Conservation (phyloP, 371 early-diverging fungal species). For the Sanchytrium tribonematis region DNA sequence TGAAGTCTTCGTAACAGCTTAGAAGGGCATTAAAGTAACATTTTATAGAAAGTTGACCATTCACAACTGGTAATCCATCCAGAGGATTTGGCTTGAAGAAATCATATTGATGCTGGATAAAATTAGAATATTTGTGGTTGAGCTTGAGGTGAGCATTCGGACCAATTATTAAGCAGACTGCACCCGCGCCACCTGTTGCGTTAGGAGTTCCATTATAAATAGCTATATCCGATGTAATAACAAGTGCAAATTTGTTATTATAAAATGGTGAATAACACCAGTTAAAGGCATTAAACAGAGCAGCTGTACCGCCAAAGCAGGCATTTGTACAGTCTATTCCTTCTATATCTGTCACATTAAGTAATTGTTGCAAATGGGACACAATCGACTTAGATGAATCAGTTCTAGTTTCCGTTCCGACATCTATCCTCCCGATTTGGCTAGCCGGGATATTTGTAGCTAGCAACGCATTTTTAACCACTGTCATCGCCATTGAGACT, state of each 20-base stretch:
- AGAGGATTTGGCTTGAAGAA: conserved; percentile 90
- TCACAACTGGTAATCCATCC: conserved; percentile 81
- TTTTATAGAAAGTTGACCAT: conserved; percentile 57
- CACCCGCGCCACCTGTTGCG: conserved; percentile 86
- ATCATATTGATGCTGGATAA: conserved; percentile 89
- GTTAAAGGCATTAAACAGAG: conserved; percentile 78
- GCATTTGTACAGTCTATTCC: conserved; percentile 93
- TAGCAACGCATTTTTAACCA: conserved; percentile 59
- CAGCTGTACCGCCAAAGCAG: conserved; percentile 91
- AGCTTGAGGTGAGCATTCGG: conserved; percentile 74
- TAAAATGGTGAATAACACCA: conserved; percentile 78
- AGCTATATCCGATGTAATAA: conserved; percentile 86
- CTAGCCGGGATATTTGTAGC: conserved; percentile 55
- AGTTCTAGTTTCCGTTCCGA: conserved; percentile 92
- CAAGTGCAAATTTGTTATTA: conserved; percentile 62
- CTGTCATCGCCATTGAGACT: conserved; percentile 17
- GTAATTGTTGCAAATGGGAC: conserved; percentile 77
- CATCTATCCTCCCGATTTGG: conserved; percentile 78
- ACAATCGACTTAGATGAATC: conserved; percentile 94
- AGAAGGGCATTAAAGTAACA: conserved; percentile 77
- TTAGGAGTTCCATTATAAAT: conserved; percentile 70
- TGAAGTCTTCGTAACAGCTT: conserved; percentile 49
- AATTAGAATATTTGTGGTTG: conserved; percentile 45
- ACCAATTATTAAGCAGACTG: conserved; percentile 73
- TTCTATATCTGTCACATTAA: conserved; percentile 74